Base-by-base conservation (phyloP, 345 rosid species). In the Camelina laxa region DNA sequence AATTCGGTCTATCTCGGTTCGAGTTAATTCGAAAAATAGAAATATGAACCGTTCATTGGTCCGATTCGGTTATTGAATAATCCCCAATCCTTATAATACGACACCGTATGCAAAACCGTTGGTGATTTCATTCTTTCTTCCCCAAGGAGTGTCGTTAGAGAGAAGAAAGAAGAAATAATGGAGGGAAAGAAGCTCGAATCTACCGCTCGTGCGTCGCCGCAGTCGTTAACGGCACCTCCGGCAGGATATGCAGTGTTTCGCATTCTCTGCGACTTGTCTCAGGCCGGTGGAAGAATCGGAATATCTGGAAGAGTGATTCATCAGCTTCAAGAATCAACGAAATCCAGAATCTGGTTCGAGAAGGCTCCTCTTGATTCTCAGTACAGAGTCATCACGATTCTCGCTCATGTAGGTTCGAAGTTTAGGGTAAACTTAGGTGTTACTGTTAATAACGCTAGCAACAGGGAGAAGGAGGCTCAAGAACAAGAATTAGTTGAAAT, bases 241-340 rank as follows among this genome's bases (percentile, higher is more conserved):
- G 70, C 71, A 1, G 86, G 80, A 0, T 80, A 87, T 70, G 85
- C 64, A 11, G 61, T 78, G 13, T 87, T 91, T 75, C 89, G 92
- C 12, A 79, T 89, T 48, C 89, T 87, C 21, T 89, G 90, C 69
- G 84, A 78, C 77, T 70, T 65, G 14, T 82, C 91, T 6, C 85
- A 85, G 39, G 73, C 81, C 38, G 92, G 91, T 4, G 85, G 87
- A 44, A 75, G 87, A 15, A 91, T 89, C 15, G 95, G 97, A 0
- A 83, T 74, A 81, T 72, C 86, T 9, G 90, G 91, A 10, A 68
- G 30, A 61, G 66, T 84, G 56, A 85, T 91, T 82, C 84, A 85
- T 76, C 83, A 81, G 71, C 84, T 91, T 7, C 84, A 81, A 72
- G 82, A 82, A 54, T 66, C 72, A 48, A 89, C 91, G 9, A 81